Base-by-base conservation (phyloP, 768 basidiomycete genomes). In the Amylocystis lapponica region DNA sequence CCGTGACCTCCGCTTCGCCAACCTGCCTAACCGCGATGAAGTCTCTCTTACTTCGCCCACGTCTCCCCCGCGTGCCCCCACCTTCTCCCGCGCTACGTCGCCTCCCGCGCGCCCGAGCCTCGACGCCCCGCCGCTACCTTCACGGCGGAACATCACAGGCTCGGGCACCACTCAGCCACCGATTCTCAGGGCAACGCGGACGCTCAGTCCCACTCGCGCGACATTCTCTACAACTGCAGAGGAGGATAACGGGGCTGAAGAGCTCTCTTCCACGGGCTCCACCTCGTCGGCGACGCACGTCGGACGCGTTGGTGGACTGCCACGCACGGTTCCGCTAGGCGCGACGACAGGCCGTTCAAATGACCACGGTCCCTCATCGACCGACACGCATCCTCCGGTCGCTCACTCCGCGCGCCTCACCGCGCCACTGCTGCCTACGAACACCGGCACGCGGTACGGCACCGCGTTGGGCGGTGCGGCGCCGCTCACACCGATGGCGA, bases 401-500 rank as follows among this genome's bases (percentile, higher is more conserved):
- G 32, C 32, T 27, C 11, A 39, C 34, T 36, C 36, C 14, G 39
- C 44, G 13, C 36, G 39, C 14, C 39, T 49, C 16, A 32, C 45
- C 4, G 36, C 45, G 1, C 61, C 74, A 1, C 47, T 79, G 45
- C 58, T 57, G 14, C 65, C 73, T 32, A 73, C 67, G 1, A 46
- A 66, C 21, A 85, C 84, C 3, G 86, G 86, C 21, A 81, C 79
- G 14, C 70, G 82, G 21, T 86, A 85, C 53, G 83, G 84, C 10
- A 63, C 66, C 13, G 81, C 76, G 0, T 65, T 84, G 9, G 50
- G 45, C 8, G 49, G 49, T n/a, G 31, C 46, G 19, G 47, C 45
- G 4, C 43, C 51, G 35, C 46, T 59, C 38, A 48, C 54, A 20
- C 49, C 61, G 37, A 57, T 48, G 31, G 41, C 47, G 27, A 62